Conservation (phyloP, 495 filamentous ascomycete species). For the Parathielavia hyrcaniae region DNA sequence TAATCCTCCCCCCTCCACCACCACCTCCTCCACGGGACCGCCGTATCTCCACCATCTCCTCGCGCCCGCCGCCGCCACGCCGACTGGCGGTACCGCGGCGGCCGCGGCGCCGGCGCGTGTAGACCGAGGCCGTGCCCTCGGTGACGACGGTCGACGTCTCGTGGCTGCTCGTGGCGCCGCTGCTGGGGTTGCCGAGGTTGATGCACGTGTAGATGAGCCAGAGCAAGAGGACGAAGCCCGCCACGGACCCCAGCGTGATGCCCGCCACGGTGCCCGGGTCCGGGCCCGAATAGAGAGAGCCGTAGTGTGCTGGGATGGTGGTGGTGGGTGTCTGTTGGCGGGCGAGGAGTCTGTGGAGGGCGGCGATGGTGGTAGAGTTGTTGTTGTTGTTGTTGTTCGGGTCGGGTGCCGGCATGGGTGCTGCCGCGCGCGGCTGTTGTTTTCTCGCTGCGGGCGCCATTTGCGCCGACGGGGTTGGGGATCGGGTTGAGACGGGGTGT, state of each 20-base stretch:
- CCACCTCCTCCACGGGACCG: slow-evolving; percentile 22
- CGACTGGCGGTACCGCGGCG: slow-evolving; percentile 10
- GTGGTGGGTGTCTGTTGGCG: slow-evolving; percentile 12
- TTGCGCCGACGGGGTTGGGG: background rate
- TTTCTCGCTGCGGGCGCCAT: background rate
- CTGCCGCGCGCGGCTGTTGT: slow-evolving; percentile 1
- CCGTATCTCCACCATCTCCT: slow-evolving; percentile 38
- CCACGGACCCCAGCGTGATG: slow-evolving; percentile 76
- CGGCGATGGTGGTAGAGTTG: background rate
- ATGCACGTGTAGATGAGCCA: slow-evolving; percentile 68
- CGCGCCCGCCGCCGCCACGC: slow-evolving; percentile 7
- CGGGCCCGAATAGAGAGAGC: slow-evolving; percentile 52
- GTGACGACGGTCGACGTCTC: slow-evolving; percentile 9
- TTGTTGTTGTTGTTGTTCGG: no score
- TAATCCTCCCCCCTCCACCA: slow-evolving; percentile 16
- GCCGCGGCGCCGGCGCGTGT: slow-evolving; percentile 31
- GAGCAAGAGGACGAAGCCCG: slow-evolving; percentile 71
- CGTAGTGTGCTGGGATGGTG: slow-evolving; percentile 64
- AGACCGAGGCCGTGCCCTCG: slow-evolving; percentile 33
- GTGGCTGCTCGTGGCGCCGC: background rate
- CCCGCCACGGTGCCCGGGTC: slow-evolving; percentile 69
- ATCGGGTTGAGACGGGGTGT: background rate
- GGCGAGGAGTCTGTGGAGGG: slow-evolving; percentile 2
- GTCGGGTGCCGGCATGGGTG: background rate
- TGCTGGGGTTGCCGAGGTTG: slow-evolving; percentile 38